A percentile compares a stretch with the other conserved stretches of the same genome.
These are phyloP conservation scores for Cordyceps fumosorosea DNA, from an alignment of 2,329 filamentous ascomycete species.

Conservation along the genomic window DNA sequence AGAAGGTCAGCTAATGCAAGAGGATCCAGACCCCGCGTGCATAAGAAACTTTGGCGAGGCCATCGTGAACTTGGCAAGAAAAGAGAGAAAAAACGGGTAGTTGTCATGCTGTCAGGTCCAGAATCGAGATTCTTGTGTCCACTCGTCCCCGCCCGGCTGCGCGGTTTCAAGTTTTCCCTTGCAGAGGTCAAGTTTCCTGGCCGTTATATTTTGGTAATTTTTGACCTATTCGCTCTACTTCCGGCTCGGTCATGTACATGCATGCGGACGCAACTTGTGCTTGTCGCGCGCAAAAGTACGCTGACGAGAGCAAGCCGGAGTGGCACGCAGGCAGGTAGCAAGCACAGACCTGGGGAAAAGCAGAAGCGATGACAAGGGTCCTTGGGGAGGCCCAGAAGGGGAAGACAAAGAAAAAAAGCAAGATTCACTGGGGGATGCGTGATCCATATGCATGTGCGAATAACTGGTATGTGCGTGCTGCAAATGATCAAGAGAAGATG, in stretches of 20 bases:
- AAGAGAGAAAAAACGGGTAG: neutral
- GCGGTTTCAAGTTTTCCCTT: neutral
- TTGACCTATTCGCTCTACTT: neutral
- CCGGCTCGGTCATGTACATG: neutral
- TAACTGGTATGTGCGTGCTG: neutral
- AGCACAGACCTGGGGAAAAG: neutral
- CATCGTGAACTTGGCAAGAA: neutral
- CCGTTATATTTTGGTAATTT: neutral
- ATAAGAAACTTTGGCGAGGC: neutral
- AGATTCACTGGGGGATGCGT: neutral
- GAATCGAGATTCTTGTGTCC: neutral
- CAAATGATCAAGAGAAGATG: neutral
- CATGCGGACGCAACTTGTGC: neutral
- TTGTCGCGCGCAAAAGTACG: slow-evolving; percentile 1
- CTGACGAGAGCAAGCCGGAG: neutral
- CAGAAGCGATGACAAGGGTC: neutral
- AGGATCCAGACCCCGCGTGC: neutral
- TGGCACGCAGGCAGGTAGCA: neutral
- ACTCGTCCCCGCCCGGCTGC: neutral
- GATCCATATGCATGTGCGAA: too few species aligned
- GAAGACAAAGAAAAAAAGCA: neutral
- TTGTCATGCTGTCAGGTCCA: neutral
- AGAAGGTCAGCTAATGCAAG: neutral
- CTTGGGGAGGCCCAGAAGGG: too few species aligned
- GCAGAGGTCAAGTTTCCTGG: neutral